Evolutionary conservation across 31 red algal species (phyloP).

Genomic region (Odonthalia washingtoniensis): DNA sequence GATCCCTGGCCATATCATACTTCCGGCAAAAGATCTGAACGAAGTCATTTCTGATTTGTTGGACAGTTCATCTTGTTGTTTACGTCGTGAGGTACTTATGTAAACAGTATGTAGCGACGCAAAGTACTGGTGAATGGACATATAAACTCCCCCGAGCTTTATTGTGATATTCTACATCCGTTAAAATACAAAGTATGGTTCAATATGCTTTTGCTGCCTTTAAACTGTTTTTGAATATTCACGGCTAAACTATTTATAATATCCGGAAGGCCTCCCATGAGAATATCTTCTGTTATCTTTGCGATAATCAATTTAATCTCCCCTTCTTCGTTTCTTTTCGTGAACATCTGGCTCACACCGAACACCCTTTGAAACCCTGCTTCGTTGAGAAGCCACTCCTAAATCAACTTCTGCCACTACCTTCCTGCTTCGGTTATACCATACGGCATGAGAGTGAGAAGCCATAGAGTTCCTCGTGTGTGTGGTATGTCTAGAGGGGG

Average conservation of each 20-base stretch:
- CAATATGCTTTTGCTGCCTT: conserved; percentile 24
- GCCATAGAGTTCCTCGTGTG: conserved; percentile 24
- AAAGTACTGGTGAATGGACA: conserved; percentile 19
- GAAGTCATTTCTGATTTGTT: background rate
- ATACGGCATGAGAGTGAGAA: conserved; percentile 16
- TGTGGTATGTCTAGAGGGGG: conserved; percentile 13
- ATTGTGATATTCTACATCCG: conserved; percentile 15
- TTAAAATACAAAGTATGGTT: conserved; percentile 36
- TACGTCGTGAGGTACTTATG: conserved; percentile 1
- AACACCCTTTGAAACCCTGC: background rate
- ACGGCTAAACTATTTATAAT: background rate
- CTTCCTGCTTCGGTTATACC: conserved; percentile 40
- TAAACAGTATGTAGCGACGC: background rate
- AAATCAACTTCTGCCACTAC: conserved; percentile 29
- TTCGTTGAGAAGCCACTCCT: conserved; percentile 9
- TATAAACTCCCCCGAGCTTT: background rate
- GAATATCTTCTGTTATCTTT: conserved; percentile 40
- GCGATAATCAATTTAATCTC: conserved; percentile 23
- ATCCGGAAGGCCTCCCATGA: background rate
- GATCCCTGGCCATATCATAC: conserved; percentile 8
- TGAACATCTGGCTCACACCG: conserved; percentile 34
- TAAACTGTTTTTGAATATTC: background rate
- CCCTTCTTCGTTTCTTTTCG: background rate
- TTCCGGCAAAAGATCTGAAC: conserved; percentile 4
- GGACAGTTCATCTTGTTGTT: background rate